Evolutionary conservation across 2,329 filamentous ascomycete genomes (phyloP).

Genomic region (Exophiala aquamarina): DNA sequence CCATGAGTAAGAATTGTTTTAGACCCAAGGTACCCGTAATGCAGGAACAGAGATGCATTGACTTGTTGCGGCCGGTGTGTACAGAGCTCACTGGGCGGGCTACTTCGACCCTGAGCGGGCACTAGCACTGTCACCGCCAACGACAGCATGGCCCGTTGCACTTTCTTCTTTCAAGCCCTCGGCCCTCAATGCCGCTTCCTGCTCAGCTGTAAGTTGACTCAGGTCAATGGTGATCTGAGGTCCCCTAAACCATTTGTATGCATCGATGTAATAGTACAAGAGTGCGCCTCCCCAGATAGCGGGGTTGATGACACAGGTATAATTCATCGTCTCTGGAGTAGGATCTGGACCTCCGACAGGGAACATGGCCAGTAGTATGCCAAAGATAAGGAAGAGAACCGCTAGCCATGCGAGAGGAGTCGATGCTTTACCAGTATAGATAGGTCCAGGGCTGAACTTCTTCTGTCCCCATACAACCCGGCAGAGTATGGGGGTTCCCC

Average conservation of each 20-base stretch:
- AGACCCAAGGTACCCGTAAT: too few relatives aligned
- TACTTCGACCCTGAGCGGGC: too few relatives aligned
- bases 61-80: too few relatives aligned
- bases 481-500: slow-evolving; percentile 59
- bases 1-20: too few relatives aligned
- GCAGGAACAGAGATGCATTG: too few relatives aligned
- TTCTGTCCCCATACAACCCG: slow-evolving; percentile 58
- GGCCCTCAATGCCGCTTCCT: slow-evolving; percentile 26
- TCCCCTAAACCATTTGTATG: slow-evolving; percentile 60
- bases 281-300: slow-evolving; percentile 59
- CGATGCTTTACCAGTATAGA: slow-evolving; percentile 58
- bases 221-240: slow-evolving; percentile 56
- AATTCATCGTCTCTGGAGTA: slow-evolving; percentile 57
- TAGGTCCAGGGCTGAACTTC: slow-evolving; percentile 59
- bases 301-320: slow-evolving; percentile 62
- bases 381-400: slow-evolving; percentile 56
- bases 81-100: too few relatives aligned
- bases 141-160: slow-evolving; percentile 5
- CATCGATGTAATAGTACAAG: slow-evolving; percentile 57
- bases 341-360: slow-evolving; percentile 57
- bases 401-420: slow-evolving; percentile 55
- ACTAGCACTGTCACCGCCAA: slow-evolving; percentile 4
- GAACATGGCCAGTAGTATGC: slow-evolving; percentile 60
- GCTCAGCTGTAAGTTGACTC: slow-evolving; percentile 31
- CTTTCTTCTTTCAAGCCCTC: slow-evolving; percentile 23